These are phyloP conservation scores for Apiospora malaysiana DNA, from an alignment of 2,329 filamentous ascomycete species.

Conservation along the genomic window DNA sequence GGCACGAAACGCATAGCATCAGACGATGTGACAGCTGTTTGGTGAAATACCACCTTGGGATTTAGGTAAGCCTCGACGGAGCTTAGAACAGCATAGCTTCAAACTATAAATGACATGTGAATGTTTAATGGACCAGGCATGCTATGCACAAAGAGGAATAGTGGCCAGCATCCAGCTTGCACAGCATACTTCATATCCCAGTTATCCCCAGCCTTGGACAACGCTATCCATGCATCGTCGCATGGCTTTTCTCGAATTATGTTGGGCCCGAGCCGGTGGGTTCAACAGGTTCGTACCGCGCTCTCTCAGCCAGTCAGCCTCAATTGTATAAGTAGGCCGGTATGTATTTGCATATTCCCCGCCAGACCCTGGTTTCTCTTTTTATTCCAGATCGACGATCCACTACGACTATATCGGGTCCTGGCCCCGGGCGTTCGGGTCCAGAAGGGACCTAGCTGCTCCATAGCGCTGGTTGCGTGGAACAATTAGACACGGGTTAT, in stretches of 20 bases:
- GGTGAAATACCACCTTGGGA: neutral
- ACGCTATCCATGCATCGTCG: conserved; percentile 17
- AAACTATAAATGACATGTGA: conserved; percentile 2
- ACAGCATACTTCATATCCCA: conserved; percentile 13
- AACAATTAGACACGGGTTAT: neutral
- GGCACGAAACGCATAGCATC: conserved; percentile 6
- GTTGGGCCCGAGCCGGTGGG: conserved; percentile 17
- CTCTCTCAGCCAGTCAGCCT: conserved; percentile 10
- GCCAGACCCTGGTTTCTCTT: conserved; percentile 14
- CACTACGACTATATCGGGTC: conserved; percentile 14
- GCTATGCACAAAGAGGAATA: neutral
- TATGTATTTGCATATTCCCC: conserved; percentile 16
- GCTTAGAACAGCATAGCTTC: neutral
- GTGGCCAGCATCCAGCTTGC: conserved; percentile 6
- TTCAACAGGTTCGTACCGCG: neutral
- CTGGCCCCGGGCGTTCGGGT: conserved; percentile 12
- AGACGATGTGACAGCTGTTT: conserved; percentile 12
- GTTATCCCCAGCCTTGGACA: conserved; percentile 7
- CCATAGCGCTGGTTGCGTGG: neutral
- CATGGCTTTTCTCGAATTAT: conserved; percentile 10
- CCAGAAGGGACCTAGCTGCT: conserved; percentile 6
- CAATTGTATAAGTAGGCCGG: conserved; percentile 12
- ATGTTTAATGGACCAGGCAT: neutral
- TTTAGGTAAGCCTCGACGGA: neutral
- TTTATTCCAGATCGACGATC: conserved; percentile 18